Evolutionary conservation across 305 asterid genomes (phyloP).

Genomic region (Stenogyne calaminthoides): DNA sequence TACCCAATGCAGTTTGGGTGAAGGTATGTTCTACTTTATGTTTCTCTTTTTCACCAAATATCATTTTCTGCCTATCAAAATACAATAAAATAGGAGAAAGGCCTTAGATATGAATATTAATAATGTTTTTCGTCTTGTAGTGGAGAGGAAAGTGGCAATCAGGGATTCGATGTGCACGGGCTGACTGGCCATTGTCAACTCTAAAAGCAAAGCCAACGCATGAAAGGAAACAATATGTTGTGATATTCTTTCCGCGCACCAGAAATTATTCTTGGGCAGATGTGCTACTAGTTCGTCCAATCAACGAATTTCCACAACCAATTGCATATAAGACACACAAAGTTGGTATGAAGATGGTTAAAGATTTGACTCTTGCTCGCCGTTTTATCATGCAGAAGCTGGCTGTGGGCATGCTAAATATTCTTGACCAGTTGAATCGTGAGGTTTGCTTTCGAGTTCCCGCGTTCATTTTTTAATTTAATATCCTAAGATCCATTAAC

Average conservation of each 20-base stretch:
- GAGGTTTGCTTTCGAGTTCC: slow-evolving; percentile 67
- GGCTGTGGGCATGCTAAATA: slow-evolving; percentile 81
- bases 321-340: slow-evolving; percentile 84
- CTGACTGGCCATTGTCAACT: slow-evolving; percentile 94
- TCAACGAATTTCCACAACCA: slow-evolving; percentile 79
- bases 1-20: slow-evolving; percentile 93
- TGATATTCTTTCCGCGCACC: slow-evolving; percentile 96
- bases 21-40: slow-evolving; percentile 58
- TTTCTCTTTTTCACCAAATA: slow-evolving; percentile 13
- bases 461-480: background rate
- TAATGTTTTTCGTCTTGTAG: slow-evolving; percentile 45
- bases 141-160: slow-evolving; percentile 99
- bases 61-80: background rate
- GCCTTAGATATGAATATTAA: slow-evolving; percentile 27
- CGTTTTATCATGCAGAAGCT: slow-evolving; percentile 93
- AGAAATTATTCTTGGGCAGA: slow-evolving; percentile 98
- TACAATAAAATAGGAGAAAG: background rate
- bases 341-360: slow-evolving; percentile 77
- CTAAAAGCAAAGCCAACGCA: slow-evolving; percentile 96
- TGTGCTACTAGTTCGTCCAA: slow-evolving; percentile 85
- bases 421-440: slow-evolving; percentile 79
- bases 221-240: slow-evolving; percentile 90
- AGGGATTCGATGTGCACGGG: slow-evolving; percentile 92
- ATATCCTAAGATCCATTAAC: slow-evolving; percentile 10
- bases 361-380: slow-evolving; percentile 84